Base-by-base conservation (phyloP, 2,329 filamentous ascomycete genomes). In the Falciphora oryzae region DNA sequence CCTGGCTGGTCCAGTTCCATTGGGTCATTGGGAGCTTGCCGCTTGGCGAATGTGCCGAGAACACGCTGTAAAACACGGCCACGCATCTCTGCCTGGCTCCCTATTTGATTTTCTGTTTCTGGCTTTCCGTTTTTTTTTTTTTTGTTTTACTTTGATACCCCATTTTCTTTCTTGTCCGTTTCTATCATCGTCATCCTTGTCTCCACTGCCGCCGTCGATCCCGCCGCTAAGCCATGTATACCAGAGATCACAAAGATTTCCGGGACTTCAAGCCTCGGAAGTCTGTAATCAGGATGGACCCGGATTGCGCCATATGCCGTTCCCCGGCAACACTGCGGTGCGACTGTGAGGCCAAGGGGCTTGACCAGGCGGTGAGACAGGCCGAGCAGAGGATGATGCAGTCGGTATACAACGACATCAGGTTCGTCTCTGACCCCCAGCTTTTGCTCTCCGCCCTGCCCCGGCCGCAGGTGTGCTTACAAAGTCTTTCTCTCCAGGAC, bases 271-370 rank as follows among this genome's bases (percentile, higher is more conserved):
- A 59, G 57, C 70, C 73, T 70, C 77, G 78, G 71, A 83, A 82
- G 75, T 73, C 78, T 67, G 70, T 83, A 73, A 81, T 84, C 74
- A 87, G 81, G 75, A 89, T 89, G 85, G 87, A 89, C 71, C 87
- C 87, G 58, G 85, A 89, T 76, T 90, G 87, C 75, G 87, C 87
- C 63, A 86, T 90, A 72, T 89, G 87, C 74, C 80, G 80, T 71
- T 80, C 82, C 67, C 85, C 87, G 67, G 85, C 86, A 59, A 79
- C 78, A 57, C 73, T 81, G 69, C 80, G 78, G 67, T 90, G 87
- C 74, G 85, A 87, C 68, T 90, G 87, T 72, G 87, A 90, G 77
- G 84, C 85, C 63, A 87, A 85, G 70, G 84, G 85, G 32, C 80
- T 89, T 35, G 86, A 89, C 69, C 75, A 83, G 65, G 86, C 87